Evolutionary conservation across 192 early-diverging fungal genomes (phyloP).

Genomic region (Gamsiella multidivaricata): DNA sequence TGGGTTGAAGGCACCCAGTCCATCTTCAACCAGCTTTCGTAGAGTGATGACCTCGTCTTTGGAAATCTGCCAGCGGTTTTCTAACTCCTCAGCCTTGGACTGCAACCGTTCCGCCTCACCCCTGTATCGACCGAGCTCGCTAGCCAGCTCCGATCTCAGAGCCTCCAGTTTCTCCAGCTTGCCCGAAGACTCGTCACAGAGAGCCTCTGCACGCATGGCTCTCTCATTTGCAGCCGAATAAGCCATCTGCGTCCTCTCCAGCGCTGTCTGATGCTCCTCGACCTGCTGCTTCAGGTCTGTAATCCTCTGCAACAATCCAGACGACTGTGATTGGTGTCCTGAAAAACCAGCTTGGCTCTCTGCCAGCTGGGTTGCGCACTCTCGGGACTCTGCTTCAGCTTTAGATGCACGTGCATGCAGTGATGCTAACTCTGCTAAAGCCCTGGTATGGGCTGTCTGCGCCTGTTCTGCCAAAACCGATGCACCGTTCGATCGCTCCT

Average conservation of each 20-base stretch:
- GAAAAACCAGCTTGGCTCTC: constrained; percentile 53
- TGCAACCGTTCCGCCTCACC: constrained; percentile 52
- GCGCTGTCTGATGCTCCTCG: constrained; percentile 48
- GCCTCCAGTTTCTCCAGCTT: constrained; percentile 52
- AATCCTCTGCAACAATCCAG: constrained; percentile 36
- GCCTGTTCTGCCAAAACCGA: constrained; percentile 62
- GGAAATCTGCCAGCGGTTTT: constrained; percentile 51
- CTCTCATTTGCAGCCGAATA: constrained; percentile 52
- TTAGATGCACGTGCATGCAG: constrained; percentile 55
- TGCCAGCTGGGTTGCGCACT: constrained; percentile 51
- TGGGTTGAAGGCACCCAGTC: constrained; percentile 52
- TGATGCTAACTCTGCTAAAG: constrained; percentile 57
- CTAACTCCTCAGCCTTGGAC: constrained; percentile 51
- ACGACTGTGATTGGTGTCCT: constrained; percentile 40
- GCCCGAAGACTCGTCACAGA: constrained; percentile 47
- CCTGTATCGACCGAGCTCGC: constrained; percentile 37
- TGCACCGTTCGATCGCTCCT: constrained; percentile 58
- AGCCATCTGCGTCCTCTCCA: constrained; percentile 55
- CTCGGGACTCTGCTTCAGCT: constrained; percentile 59
- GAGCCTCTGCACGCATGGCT: constrained; percentile 45
- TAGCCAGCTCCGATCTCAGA: constrained; percentile 42
- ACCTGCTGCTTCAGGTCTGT: constrained; percentile 47
- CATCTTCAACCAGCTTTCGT: constrained; percentile 57
- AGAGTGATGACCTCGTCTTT: constrained; percentile 57
- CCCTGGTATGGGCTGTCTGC: constrained; percentile 60